Percentiles rank a stretch among this genome's conserved stretches.
phyloP scores from a whole-genome alignment of 164 flowering plant genomes.

The Amborella trichopoda region DNA sequence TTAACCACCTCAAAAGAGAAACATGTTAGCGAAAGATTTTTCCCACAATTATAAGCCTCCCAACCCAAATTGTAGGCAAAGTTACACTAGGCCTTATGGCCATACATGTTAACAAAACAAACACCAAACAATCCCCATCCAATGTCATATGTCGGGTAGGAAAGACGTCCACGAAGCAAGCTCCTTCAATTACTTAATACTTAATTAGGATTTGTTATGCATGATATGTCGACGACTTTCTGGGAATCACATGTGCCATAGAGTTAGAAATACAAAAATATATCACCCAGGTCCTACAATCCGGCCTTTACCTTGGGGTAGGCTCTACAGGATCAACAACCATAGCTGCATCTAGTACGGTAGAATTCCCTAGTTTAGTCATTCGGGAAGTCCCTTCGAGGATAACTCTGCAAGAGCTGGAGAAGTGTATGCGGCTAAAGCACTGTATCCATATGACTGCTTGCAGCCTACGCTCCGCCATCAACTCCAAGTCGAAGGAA shows the following conservation, averaged over 20 bases:
- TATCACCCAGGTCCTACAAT: not conserved
- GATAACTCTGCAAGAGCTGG: slow-evolving; percentile 4
- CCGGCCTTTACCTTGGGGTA: not conserved
- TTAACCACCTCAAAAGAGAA: no score
- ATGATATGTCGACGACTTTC: no score
- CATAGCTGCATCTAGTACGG: slow-evolving; percentile 6
- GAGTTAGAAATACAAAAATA: no score
- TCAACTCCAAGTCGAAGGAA: slow-evolving; percentile 10
- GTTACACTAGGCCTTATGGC: no score
- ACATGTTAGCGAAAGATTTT: no score
- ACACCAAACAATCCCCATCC: no score
- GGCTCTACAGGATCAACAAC: not conserved
- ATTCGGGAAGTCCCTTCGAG: slow-evolving; percentile 6
- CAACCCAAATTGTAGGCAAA: no score
- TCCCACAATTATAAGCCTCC: no score
- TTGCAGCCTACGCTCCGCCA: slow-evolving; percentile 8
- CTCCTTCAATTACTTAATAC: not conserved
- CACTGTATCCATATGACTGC: slow-evolving; percentile 8
- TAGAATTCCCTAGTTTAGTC: slow-evolving; percentile 6
- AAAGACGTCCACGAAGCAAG: no score
- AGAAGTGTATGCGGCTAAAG: slow-evolving; percentile 4
- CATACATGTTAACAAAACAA: no score
- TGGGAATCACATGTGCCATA: no score
- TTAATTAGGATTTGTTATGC: not conserved
- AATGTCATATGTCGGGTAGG: no score